Percentiles rank a stretch among this genome's conserved stretches.
Evolutionary conservation across 1,284 basidiomycete genomes (phyloP).

Genomic region (Apiotrichum porosum): DNA sequence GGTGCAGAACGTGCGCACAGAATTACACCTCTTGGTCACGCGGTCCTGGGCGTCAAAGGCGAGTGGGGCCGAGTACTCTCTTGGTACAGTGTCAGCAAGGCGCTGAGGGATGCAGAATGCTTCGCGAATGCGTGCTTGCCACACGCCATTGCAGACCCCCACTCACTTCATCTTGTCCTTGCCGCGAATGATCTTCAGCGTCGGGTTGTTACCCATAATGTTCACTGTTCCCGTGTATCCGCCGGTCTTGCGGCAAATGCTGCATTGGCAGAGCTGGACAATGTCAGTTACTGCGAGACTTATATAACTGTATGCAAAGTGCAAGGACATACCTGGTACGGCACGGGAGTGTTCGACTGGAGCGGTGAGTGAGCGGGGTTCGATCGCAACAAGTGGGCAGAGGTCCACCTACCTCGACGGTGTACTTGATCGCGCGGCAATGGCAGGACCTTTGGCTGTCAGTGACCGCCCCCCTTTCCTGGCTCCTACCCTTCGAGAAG

Average conservation of each 20-base stretch:
- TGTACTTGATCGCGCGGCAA: slow-evolving; percentile 44
- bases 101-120: no score
- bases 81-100: no score
- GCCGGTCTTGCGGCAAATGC: slow-evolving; percentile 47
- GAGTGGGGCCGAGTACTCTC: slow-evolving; percentile 37
- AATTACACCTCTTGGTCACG: slow-evolving; percentile 24
- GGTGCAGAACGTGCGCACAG: slow-evolving; percentile 40
- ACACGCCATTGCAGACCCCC: no score
- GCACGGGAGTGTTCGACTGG: slow-evolving; percentile 46
- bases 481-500: slow-evolving; percentile 41
- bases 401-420: slow-evolving; percentile 28
- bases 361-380: no score
- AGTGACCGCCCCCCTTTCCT: no score
- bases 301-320: no score
- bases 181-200: slow-evolving; percentile 40
- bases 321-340: slow-evolving; percentile 33
- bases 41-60: slow-evolving; percentile 40
- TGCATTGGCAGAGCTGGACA: slow-evolving; percentile 42
- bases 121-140: no score
- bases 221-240: slow-evolving; percentile 48
- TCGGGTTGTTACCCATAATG: slow-evolving; percentile 46
- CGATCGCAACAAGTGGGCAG: no score
- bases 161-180: slow-evolving; percentile 46
- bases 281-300: no score
- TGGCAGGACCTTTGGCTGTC: no score